Evolutionary conservation across 306 rosid genomes (phyloP).

Genomic region (Cucurbita pepo): DNA sequence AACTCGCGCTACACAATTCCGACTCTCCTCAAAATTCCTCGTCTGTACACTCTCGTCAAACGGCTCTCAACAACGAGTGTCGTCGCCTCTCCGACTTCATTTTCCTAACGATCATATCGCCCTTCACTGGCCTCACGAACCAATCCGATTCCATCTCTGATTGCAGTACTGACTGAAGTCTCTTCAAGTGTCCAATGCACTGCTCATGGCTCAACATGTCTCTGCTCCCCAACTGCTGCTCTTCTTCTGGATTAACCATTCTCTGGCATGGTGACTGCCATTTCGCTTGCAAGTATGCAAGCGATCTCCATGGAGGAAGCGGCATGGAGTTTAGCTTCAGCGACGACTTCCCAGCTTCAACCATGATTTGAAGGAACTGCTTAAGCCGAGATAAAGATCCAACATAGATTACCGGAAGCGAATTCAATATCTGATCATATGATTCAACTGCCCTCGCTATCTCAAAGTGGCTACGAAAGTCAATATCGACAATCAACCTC

Average conservation of each 20-base stretch:
- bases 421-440: conserved; percentile 60
- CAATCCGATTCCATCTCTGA: conserved; percentile 56
- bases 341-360: conserved; percentile 73
- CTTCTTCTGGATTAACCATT: conserved; percentile 27
- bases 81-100: conserved; percentile 53
- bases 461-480: conserved; percentile 92
- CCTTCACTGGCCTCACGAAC: conserved; percentile 37
- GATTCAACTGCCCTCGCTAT: conserved; percentile 94
- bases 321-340: conserved; percentile 92
- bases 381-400: conserved; percentile 63
- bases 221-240: neutral
- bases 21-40: neutral
- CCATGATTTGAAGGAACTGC: conserved; percentile 74
- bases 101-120: conserved; percentile 39
- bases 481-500: conserved; percentile 69
- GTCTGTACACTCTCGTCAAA: conserved; percentile 30
- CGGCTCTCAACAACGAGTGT: conserved; percentile 29
- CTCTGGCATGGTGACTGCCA: conserved; percentile 78
- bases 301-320: conserved; percentile 90
- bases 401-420: conserved; percentile 65
- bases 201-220: conserved; percentile 43
- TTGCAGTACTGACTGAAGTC: conserved; percentile 63
- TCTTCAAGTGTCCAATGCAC: conserved; percentile 62
- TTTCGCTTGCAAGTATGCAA: conserved; percentile 73
- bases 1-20: neutral